A percentile compares a stretch with the other conserved stretches of the same genome.
Evolutionary conservation across 129 eudicot genomes (phyloP).

Genomic region (Escallonia herrerae): DNA sequence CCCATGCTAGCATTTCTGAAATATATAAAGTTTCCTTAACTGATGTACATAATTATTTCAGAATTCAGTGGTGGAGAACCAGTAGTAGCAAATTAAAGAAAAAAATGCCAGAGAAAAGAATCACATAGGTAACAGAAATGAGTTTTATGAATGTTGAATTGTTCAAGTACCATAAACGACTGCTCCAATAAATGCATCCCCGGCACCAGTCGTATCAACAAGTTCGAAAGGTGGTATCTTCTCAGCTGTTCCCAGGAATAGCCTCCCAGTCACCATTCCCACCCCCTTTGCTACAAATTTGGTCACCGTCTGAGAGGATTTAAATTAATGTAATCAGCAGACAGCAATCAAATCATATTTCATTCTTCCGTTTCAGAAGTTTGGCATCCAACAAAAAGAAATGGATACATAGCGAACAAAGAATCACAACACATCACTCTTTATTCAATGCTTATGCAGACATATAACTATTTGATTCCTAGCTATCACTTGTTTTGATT

Average conservation of each 20-base stretch:
- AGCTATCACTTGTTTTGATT: too few species aligned
- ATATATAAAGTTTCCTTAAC: neutral
- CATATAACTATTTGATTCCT: too few species aligned
- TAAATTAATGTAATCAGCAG: neutral
- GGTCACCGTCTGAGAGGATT: conserved; percentile 30
- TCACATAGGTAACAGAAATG: neutral
- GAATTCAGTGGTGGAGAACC: neutral
- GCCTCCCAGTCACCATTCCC: conserved; percentile 57
- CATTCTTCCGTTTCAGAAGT: too few species aligned
- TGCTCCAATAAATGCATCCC: conserved; percentile 94
- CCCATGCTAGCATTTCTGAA: neutral
- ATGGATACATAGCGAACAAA: too few species aligned
- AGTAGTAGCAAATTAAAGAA: conserved; percentile 2
- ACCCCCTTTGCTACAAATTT: conserved; percentile 52
- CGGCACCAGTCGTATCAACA: conserved; percentile 96
- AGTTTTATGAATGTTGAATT: neutral
- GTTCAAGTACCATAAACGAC: conserved; percentile 62
- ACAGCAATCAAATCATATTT: too few species aligned
- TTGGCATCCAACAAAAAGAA: too few species aligned
- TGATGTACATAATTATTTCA: neutral
- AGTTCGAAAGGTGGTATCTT: conserved; percentile 73
- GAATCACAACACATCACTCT: too few species aligned
- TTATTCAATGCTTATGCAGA: too few species aligned
- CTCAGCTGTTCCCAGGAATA: conserved; percentile 80
- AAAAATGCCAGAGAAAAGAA: neutral